phyloP scores from a whole-genome alignment of 805 yeast genomes.

The Jamesozyma lodderae region DNA sequence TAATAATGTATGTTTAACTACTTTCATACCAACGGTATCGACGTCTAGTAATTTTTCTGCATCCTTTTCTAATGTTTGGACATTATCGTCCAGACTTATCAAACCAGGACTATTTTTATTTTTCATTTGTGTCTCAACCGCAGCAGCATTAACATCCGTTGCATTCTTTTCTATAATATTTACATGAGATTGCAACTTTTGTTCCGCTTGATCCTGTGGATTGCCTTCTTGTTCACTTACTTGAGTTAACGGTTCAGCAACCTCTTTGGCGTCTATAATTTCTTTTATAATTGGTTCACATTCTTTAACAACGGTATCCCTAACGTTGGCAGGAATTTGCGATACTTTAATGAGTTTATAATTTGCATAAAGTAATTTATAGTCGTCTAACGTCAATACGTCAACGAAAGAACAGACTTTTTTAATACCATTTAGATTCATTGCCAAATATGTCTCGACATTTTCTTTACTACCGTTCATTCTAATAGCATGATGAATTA shows the following conservation, averaged over 20 bases:
- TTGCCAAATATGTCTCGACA: constrained; percentile 15
- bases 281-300: neutral
- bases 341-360: constrained; percentile 27
- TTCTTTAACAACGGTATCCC: constrained; percentile 2
- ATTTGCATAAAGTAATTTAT: constrained; percentile 31
- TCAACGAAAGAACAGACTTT: constrained; percentile 21
- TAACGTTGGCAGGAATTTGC: constrained; percentile 21
- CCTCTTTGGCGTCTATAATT: neutral
- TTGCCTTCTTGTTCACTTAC: neutral
- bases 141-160: neutral
- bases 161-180: neutral
- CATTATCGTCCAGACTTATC: constrained; percentile 17
- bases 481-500: constrained; percentile 39
- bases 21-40: constrained; percentile 67
- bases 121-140: too few relatives aligned
- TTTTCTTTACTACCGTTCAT: constrained; percentile 1
- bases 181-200: neutral
- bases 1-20: constrained; percentile 63
- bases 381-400: constrained; percentile 25
- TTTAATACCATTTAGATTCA: constrained; percentile 13
- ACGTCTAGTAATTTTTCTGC: constrained; percentile 52
- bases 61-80: constrained; percentile 45
- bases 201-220: neutral
- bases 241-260: neutral
- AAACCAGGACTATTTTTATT: neutral